These are phyloP conservation scores for Kernera saxatilis DNA, from an alignment of 345 rosid genomes.

Conservation along the genomic window DNA sequence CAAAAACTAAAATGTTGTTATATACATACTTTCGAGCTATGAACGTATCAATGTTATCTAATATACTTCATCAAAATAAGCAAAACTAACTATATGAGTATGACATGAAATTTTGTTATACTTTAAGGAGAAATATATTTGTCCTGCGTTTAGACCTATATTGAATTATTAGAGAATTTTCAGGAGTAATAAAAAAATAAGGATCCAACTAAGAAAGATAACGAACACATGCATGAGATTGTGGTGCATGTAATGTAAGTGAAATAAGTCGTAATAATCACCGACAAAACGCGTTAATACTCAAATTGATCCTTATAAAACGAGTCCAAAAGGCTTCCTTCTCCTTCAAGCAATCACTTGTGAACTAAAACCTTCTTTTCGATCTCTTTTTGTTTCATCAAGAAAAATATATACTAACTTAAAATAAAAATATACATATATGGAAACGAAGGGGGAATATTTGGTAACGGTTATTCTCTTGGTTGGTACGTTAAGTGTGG, in stretches of 20 bases:
- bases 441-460: slow-evolving; percentile 5
- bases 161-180: slow-evolving; percentile 25
- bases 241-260: slow-evolving; percentile 31
- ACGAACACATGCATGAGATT: slow-evolving; percentile 34
- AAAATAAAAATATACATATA: not conserved
- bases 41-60: not conserved
- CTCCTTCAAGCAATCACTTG: slow-evolving; percentile 22
- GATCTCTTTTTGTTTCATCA: not conserved
- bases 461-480: slow-evolving; percentile 18
- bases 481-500: slow-evolving; percentile 29
- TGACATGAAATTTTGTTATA: not conserved
- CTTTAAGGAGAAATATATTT: not conserved
- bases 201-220: slow-evolving; percentile 34
- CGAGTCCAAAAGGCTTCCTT: slow-evolving; percentile 21
- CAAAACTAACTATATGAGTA: not conserved
- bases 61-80: not conserved
- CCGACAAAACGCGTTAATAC: slow-evolving; percentile 31
- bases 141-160: slow-evolving; percentile 16
- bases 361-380: not conserved
- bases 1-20: not conserved
- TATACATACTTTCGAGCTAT: not conserved
- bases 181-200: slow-evolving; percentile 4
- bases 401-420: not conserved
- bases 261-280: slow-evolving; percentile 30
- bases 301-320: slow-evolving; percentile 12